These are phyloP conservation scores for Mycothermus thermophilus DNA, from an alignment of 495 filamentous ascomycete species.

Conservation along the genomic window DNA sequence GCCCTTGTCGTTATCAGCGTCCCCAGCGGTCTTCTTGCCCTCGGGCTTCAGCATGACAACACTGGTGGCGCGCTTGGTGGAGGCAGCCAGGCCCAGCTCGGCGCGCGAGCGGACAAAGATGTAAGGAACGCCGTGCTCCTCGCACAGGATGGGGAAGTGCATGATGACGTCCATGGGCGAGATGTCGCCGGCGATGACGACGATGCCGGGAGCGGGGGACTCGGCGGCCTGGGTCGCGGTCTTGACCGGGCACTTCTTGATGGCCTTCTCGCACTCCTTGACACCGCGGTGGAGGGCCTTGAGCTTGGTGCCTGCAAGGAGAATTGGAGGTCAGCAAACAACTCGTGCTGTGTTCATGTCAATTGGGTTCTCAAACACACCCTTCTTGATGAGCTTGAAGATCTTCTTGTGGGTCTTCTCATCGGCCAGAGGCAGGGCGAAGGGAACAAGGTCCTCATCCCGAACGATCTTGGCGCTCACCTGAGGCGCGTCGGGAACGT, in stretches of 20 bases:
- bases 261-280: conserved; percentile 94
- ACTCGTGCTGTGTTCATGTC: neutral
- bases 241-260: conserved; percentile 67
- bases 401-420: conserved; percentile 90
- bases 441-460: conserved; percentile 82
- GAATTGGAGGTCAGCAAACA: too few species aligned
- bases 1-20: conserved; percentile 20
- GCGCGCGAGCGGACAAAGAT: conserved; percentile 77
- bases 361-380: conserved; percentile 36
- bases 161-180: conserved; percentile 95
- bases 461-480: conserved; percentile 40
- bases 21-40: conserved; percentile 42
- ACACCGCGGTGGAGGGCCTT: conserved; percentile 92
- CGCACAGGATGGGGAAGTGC: conserved; percentile 92
- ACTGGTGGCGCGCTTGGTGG: conserved; percentile 88
- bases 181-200: conserved; percentile 91
- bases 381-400: conserved; percentile 83
- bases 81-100: conserved; percentile 79
- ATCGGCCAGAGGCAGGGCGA: conserved; percentile 78
- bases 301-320: conserved; percentile 62
- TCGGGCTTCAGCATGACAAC: conserved; percentile 67
- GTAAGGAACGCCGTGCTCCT: conserved; percentile 92
- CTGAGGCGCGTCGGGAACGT: conserved; percentile 13
- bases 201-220: conserved; percentile 51
- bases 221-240: conserved; percentile 38